A percentile compares a stretch with the other conserved stretches of the same genome.
These are phyloP conservation scores for Psidium guajava DNA, from an alignment of 345 rosid species.

Conservation along the genomic window DNA sequence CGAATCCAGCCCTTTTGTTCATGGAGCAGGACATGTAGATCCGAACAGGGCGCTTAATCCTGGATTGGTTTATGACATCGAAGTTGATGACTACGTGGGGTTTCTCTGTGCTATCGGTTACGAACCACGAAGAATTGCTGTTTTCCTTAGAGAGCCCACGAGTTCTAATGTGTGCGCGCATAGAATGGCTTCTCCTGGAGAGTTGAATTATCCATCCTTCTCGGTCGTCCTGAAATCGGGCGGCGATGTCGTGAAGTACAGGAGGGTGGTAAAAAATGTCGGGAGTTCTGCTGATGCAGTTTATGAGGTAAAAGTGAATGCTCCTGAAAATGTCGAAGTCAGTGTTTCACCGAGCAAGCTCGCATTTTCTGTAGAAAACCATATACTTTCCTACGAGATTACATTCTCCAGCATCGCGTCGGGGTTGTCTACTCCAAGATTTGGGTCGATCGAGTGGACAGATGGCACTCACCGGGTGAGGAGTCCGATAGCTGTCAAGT, in stretches of 20 bases:
- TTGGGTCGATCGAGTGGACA: constrained; percentile 75
- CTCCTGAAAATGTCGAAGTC: constrained; percentile 47
- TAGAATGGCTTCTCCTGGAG: constrained; percentile 32
- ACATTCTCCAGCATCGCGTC: constrained; percentile 35
- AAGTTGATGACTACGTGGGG: constrained; percentile 29
- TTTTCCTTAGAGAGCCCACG: constrained; percentile 40
- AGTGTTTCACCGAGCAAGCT: constrained; percentile 56
- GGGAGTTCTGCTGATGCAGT: constrained; percentile 43
- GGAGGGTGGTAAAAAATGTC: constrained; percentile 58
- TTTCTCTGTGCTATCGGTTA: constrained; percentile 90
- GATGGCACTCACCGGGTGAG: constrained; percentile 63
- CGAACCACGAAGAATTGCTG: constrained; percentile 30
- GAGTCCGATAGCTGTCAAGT: constrained; percentile 57
- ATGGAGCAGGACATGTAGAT: constrained; percentile 84
- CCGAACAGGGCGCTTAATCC: constrained; percentile 73
- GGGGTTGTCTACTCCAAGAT: constrained; percentile 21
- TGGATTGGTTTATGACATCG: constrained; percentile 68
- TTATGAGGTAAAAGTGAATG: constrained; percentile 45
- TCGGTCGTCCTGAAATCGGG: constrained; percentile 34
- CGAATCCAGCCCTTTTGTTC: constrained; percentile 52
- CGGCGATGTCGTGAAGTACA: constrained; percentile 28
- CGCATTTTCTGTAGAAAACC: constrained; percentile 36
- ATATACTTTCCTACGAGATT: constrained; percentile 42
- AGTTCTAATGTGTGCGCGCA: constrained; percentile 22
- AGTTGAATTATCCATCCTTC: constrained; percentile 72